These are phyloP conservation scores for Jaltomata sinuosa DNA, from an alignment of 257 asterid genomes.

Conservation along the genomic window DNA sequence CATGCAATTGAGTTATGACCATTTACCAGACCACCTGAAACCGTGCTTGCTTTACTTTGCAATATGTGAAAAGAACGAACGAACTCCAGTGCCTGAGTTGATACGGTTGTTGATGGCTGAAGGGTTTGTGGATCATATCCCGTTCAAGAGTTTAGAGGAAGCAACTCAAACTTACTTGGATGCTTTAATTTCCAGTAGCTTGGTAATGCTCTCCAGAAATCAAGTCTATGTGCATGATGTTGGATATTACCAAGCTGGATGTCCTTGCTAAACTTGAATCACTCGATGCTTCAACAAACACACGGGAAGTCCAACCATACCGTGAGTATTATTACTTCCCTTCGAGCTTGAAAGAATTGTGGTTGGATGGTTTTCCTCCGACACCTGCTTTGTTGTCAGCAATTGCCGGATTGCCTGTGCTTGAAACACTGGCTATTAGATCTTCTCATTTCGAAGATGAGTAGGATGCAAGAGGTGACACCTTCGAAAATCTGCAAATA, in stretches of 20 bases:
- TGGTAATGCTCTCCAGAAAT: not conserved
- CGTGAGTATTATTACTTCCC: not conserved
- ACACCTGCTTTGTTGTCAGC: not conserved
- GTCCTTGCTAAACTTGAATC: not conserved
- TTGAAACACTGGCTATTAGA: not conserved
- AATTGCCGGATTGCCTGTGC: not conserved
- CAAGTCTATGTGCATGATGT: constrained; percentile 5
- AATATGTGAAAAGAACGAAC: not conserved
- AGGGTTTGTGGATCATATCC: constrained; percentile 14
- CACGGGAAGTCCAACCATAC: not conserved
- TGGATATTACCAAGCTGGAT: not conserved
- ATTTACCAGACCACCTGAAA: constrained; percentile 17
- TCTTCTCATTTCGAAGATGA: not conserved
- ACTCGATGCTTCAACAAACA: not conserved
- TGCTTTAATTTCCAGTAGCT: constrained; percentile 8
- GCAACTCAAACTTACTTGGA: constrained; percentile 11
- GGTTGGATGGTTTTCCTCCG: not conserved
- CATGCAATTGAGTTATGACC: constrained; percentile 18
- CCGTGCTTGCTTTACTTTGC: constrained; percentile 28
- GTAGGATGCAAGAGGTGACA: not conserved
- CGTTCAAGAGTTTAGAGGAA: not conserved
- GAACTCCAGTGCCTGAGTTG: constrained; percentile 9
- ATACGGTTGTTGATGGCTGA: constrained; percentile 17
- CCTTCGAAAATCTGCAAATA: not conserved
- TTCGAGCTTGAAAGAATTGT: not conserved